A percentile compares a stretch with the other conserved stretches of the same genome.
Evolutionary conservation across 371 early-diverging fungal species (phyloP).

Genomic region (Rhizopus sp.): DNA sequence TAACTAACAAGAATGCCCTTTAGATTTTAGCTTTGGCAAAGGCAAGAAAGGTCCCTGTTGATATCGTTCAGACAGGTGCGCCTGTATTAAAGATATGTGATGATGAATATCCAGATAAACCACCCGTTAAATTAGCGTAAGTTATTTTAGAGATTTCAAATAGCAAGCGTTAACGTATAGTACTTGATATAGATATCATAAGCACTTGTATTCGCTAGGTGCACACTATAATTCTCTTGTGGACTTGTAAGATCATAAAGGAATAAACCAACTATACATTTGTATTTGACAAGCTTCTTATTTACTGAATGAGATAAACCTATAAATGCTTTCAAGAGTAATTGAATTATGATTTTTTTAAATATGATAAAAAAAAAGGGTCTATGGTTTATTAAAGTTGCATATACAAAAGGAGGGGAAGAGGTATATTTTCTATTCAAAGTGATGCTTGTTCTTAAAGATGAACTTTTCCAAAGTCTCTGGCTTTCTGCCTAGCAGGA

Average conservation of each 20-base stretch:
- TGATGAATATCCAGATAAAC: constrained; percentile 61
- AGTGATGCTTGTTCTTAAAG: too few species aligned
- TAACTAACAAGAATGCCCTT: not conserved
- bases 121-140: constrained; percentile 79
- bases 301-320: too few species aligned
- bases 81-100: constrained; percentile 78
- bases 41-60: constrained; percentile 68
- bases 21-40: constrained; percentile 80
- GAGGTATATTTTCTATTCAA: too few species aligned
- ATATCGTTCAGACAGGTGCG: constrained; percentile 77
- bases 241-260: not conserved
- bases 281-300: too few species aligned
- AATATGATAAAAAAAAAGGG: too few species aligned
- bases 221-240: constrained; percentile 79
- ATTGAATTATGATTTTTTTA: too few species aligned
- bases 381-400: too few species aligned
- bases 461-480: too few species aligned
- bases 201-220: constrained; percentile 89
- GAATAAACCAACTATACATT: too few species aligned
- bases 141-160: constrained; percentile 14
- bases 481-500: too few species aligned
- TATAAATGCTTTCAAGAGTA: too few species aligned
- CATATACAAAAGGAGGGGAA: too few species aligned
- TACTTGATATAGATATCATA: constrained; percentile 69
- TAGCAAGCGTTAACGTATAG: not conserved